Evolutionary conservation across 495 filamentous ascomycete genomes (phyloP).

Genomic region (Extremus antarcticus): DNA sequence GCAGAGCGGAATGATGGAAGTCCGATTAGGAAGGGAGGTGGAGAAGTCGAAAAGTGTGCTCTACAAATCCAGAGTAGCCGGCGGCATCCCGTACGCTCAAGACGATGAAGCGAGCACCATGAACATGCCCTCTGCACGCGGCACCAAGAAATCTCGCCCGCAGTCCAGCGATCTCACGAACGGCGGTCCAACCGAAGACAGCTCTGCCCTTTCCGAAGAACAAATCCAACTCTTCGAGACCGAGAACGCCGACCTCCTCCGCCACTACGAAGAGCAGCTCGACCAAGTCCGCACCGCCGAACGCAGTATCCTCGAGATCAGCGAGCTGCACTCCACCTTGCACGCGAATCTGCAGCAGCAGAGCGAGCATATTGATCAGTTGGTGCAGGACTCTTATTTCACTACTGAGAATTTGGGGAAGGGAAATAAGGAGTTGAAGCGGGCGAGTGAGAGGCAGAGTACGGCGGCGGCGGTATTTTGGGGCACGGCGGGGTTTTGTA

Average conservation of each 20-base stretch:
- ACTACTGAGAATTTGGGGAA: constrained; percentile 77
- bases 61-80: constrained; percentile 41
- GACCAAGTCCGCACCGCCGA: constrained; percentile 91
- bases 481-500: constrained; percentile 69
- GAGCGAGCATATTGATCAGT: constrained; percentile 71
- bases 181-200: constrained; percentile 11
- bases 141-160: neutral
- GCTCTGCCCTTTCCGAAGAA: constrained; percentile 60
- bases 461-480: constrained; percentile 84
- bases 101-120: constrained; percentile 5
- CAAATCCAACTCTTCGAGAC: constrained; percentile 87
- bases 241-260: constrained; percentile 86
- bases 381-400: constrained; percentile 71
- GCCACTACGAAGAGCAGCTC: constrained; percentile 80
- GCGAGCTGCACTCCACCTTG: constrained; percentile 79
- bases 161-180: neutral
- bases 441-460: constrained; percentile 67
- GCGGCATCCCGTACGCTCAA: constrained; percentile 13
- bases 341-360: constrained; percentile 75
- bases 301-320: constrained; percentile 82
- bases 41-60: constrained; percentile 84
- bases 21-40: constrained; percentile 65
- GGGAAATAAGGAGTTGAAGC: constrained; percentile 85
- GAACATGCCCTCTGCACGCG: neutral
- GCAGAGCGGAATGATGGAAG: constrained; percentile 86